Percentiles rank a stretch among this genome's conserved stretches.
Evolutionary conservation across 192 early-diverging fungal genomes (phyloP).

Genomic region (Podila verticillata): DNA sequence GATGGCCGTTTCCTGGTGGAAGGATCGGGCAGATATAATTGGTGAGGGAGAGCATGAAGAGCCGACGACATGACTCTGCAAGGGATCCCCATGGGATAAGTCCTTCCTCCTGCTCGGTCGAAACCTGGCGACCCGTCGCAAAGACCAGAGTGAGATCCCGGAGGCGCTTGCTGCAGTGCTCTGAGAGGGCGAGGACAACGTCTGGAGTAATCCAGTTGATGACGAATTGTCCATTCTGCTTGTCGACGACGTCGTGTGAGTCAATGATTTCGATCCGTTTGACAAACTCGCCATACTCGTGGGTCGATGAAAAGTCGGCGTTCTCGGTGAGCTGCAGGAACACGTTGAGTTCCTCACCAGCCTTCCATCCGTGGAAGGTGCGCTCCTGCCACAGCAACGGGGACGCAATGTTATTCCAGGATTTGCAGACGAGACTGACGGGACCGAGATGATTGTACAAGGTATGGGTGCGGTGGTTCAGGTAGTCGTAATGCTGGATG

Average conservation of each 20-base stretch:
- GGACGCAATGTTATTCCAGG: constrained; percentile 44
- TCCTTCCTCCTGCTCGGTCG: constrained; percentile 46
- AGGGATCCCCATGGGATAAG: constrained; percentile 43
- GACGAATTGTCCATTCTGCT: constrained; percentile 50
- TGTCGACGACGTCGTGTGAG: constrained; percentile 49
- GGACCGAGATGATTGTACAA: constrained; percentile 44
- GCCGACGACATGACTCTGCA: constrained; percentile 49
- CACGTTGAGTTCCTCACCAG: constrained; percentile 48
- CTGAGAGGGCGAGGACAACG: constrained; percentile 49
- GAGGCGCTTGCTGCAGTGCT: constrained; percentile 44
- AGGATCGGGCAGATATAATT: constrained; percentile 44
- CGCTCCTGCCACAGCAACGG: constrained; percentile 50
- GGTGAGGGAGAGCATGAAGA: constrained; percentile 46
- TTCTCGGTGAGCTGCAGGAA: constrained; percentile 46
- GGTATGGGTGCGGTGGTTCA: constrained; percentile 48
- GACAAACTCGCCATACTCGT: constrained; percentile 52
- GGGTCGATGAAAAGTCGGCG: constrained; percentile 50
- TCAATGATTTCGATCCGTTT: constrained; percentile 50
- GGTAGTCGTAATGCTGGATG: constrained; percentile 45
- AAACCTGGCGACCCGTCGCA: constrained; percentile 43
- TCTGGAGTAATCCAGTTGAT: constrained; percentile 53
- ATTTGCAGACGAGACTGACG: constrained; percentile 38
- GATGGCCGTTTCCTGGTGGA: constrained; percentile 25
- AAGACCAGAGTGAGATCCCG: constrained; percentile 42
- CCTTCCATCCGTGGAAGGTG: constrained; percentile 50